Evolutionary conservation across 768 basidiomycete genomes (phyloP).

Genomic region (Amanita exitialis): DNA sequence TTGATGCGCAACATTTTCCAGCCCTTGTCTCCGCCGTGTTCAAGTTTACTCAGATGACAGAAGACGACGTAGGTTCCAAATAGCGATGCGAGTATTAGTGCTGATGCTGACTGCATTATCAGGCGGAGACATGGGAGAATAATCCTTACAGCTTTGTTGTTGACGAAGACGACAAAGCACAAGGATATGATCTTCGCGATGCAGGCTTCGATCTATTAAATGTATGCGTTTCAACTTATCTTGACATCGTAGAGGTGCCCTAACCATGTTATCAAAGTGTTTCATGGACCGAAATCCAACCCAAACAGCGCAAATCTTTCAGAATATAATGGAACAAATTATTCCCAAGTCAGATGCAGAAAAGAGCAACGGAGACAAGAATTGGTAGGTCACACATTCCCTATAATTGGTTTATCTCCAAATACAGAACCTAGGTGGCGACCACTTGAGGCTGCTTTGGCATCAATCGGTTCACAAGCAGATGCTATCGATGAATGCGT

Average conservation of each 20-base stretch:
- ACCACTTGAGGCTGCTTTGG: constrained; percentile 76
- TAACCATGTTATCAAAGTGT: constrained; percentile 24
- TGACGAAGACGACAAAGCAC: constrained; percentile 90
- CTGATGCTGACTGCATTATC: constrained; percentile 4
- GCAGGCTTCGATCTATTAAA: constrained; percentile 78
- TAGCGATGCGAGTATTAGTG: not conserved
- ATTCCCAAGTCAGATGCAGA: constrained; percentile 46
- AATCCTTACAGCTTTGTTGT: constrained; percentile 90
- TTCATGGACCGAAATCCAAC: constrained; percentile 47
- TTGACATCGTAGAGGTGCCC: not conserved
- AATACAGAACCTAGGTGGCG: constrained; percentile 63
- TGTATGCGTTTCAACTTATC: constrained; percentile 29
- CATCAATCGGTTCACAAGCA: constrained; percentile 72
- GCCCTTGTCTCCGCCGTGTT: constrained; percentile 48
- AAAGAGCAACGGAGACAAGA: constrained; percentile 40
- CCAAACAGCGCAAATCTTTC: constrained; percentile 42
- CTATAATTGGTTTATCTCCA: constrained; percentile 2
- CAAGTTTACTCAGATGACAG: constrained; percentile 77
- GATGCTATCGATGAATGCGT: constrained; percentile 68
- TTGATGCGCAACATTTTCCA: constrained; percentile 39
- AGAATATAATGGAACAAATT: constrained; percentile 41
- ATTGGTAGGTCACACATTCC: constrained; percentile 42
- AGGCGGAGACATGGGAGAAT: constrained; percentile 89
- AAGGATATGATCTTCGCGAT: constrained; percentile 71
- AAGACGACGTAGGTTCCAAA: constrained; percentile 61